These are phyloP conservation scores for Ciborinia camelliae DNA, from an alignment of 2,329 filamentous ascomycete species.

Conservation along the genomic window DNA sequence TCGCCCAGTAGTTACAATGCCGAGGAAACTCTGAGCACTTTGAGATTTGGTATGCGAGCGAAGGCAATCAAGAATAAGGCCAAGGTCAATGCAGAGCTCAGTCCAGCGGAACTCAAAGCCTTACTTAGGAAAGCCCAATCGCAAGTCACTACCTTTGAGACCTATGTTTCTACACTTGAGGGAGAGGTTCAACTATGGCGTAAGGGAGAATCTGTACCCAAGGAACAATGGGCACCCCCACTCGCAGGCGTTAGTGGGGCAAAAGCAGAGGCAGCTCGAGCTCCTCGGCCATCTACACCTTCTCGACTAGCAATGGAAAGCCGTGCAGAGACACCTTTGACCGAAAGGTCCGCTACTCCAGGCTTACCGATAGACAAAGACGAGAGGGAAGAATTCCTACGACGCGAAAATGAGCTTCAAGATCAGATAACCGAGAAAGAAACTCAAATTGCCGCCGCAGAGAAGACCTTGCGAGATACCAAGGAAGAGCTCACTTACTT, in stretches of 20 bases:
- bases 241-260: constrained; percentile 53
- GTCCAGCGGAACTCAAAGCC: constrained; percentile 88
- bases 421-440: constrained; percentile 95
- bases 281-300: constrained; percentile 56
- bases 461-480: constrained; percentile 76
- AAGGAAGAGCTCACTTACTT: constrained; percentile 83
- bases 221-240: constrained; percentile 79
- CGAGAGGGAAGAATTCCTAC: constrained; percentile 91
- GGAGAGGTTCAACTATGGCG: constrained; percentile 85
- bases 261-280: constrained; percentile 45
- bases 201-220: constrained; percentile 80
- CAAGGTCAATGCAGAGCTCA: constrained; percentile 98
- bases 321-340: constrained; percentile 62
- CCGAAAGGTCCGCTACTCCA: constrained; percentile 83
- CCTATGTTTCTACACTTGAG: constrained; percentile 79
- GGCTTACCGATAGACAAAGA: constrained; percentile 90
- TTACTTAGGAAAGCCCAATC: constrained; percentile 89
- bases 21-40: constrained; percentile 84
- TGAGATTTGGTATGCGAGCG: constrained; percentile 91
- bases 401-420: constrained; percentile 93
- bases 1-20: constrained; percentile 99
- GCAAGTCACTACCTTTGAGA: constrained; percentile 84
- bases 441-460: constrained; percentile 70
- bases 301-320: constrained; percentile 55
- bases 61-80: constrained; percentile 99